phyloP scores from a whole-genome alignment of 1,284 basidiomycete species.

The Macrocystidia cucumis region DNA sequence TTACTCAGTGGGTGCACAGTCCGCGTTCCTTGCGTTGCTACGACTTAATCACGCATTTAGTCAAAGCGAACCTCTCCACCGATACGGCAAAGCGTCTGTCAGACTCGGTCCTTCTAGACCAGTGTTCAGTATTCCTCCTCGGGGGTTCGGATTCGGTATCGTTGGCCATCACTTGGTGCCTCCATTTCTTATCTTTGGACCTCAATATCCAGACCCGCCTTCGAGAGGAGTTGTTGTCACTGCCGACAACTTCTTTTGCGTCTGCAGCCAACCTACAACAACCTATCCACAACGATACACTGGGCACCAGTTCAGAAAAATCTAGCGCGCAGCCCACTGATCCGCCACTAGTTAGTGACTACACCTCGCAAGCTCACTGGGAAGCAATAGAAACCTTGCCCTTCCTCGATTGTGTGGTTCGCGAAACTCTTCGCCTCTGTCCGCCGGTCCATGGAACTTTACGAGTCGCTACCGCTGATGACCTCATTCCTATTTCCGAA shows the following conservation, averaged over 20 bases:
- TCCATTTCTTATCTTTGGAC: conserved; percentile 42
- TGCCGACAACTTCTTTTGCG: conserved; percentile 6
- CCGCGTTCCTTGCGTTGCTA: neutral
- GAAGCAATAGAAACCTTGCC: conserved; percentile 37
- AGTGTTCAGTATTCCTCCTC: conserved; percentile 45
- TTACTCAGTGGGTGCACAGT: conserved; percentile 38
- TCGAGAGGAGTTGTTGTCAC: conserved; percentile 29
- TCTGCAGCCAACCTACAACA: neutral
- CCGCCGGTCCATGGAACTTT: conserved; percentile 47
- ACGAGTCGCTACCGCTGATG: conserved; percentile 40
- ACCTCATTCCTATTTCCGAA: conserved; percentile 40
- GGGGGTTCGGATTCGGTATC: conserved; percentile 49
- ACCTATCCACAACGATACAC: neutral
- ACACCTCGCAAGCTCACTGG: conserved; percentile 12
- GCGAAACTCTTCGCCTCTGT: conserved; percentile 41
- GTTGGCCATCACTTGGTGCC: conserved; percentile 44
- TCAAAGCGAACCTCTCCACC: conserved; percentile 37
- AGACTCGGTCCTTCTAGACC: conserved; percentile 42
- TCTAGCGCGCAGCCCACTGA: conserved; percentile 6
- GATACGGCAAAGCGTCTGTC: conserved; percentile 33
- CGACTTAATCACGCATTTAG: conserved; percentile 16
- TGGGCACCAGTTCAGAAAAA: conserved; percentile 2
- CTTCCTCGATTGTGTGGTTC: conserved; percentile 48
- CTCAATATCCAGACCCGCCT: conserved; percentile 38
- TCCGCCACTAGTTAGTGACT: conserved; percentile 7